Percentiles rank a stretch among this genome's conserved stretches.
These are phyloP conservation scores for Trypanosoma rangeli DNA, from an alignment of 208 protist genomes.

Conservation along the genomic window DNA sequence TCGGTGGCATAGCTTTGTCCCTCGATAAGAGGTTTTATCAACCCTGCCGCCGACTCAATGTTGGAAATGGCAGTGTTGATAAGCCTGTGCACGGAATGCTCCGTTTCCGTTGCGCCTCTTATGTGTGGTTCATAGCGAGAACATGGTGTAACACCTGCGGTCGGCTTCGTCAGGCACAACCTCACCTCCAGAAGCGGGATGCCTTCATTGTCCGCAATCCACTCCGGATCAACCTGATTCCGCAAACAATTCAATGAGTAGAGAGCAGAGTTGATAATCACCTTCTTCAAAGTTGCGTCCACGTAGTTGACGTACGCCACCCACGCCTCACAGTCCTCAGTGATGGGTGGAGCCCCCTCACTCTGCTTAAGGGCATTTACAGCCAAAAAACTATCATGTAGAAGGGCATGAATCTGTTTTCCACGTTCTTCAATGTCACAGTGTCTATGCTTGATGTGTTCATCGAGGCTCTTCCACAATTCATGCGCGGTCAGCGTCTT, in stretches of 20 bases:
- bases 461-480: constrained; percentile 82
- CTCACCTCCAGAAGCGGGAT: constrained; percentile 92
- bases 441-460: constrained; percentile 63
- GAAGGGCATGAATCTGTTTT: constrained; percentile 77
- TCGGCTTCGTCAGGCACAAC: constrained; percentile 76
- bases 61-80: constrained; percentile 72
- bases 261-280: constrained; percentile 68
- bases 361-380: constrained; percentile 79
- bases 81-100: constrained; percentile 52
- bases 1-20: constrained; percentile 52
- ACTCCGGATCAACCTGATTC: constrained; percentile 89
- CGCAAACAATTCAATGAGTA: constrained; percentile 76
- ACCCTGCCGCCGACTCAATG: constrained; percentile 49
- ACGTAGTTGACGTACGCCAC: constrained; percentile 91
- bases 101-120: constrained; percentile 24
- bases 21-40: constrained; percentile 60
- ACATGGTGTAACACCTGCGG: constrained; percentile 36
- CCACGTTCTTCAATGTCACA: constrained; percentile 58
- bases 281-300: constrained; percentile 81
- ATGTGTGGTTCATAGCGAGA: constrained; percentile 83
- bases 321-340: constrained; percentile 67
- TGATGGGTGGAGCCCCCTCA: constrained; percentile 34
- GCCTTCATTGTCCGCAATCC: constrained; percentile 85
- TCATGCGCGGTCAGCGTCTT: constrained; percentile 91
- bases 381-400: constrained; percentile 74